phyloP scores from a whole-genome alignment of 129 eudicot species.

The Pulicaria dysenterica region DNA sequence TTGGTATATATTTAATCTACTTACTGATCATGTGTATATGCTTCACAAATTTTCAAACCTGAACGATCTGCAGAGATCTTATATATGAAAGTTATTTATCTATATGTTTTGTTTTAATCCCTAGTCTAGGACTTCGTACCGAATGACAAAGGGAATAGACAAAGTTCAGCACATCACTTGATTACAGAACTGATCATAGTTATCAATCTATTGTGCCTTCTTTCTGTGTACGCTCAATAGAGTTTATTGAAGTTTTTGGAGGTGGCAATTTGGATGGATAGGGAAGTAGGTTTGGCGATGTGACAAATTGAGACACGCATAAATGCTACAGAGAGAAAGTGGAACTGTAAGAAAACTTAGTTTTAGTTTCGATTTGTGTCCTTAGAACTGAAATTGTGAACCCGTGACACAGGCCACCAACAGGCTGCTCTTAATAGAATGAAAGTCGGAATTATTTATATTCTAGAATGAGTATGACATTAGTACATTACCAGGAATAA shows the following conservation, averaged over 20 bases:
- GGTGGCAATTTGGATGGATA: neutral
- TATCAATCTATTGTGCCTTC: neutral
- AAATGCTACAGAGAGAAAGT: neutral
- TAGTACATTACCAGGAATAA: neutral
- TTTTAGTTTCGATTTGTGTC: neutral
- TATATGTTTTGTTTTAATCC: too few relatives aligned
- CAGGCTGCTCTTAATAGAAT: too few relatives aligned
- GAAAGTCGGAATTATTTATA: too few relatives aligned
- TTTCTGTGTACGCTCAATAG: neutral
- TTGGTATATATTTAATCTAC: neutral
- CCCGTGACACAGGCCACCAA: neutral
- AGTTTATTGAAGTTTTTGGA: neutral
- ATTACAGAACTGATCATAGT: neutral
- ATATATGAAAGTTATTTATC: neutral
- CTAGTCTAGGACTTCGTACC: neutral
- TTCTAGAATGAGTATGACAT: conserved; percentile 3
- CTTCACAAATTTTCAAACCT: neutral
- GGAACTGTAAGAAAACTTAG: neutral
- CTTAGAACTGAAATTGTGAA: neutral
- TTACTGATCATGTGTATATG: neutral
- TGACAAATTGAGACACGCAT: neutral
- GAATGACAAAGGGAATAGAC: neutral
- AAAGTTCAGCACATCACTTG: neutral
- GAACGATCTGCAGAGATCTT: neutral
- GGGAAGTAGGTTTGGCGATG: neutral